Evolutionary conservation across 129 eudicot genomes (phyloP).

Genomic region (Lactuca sativa): DNA sequence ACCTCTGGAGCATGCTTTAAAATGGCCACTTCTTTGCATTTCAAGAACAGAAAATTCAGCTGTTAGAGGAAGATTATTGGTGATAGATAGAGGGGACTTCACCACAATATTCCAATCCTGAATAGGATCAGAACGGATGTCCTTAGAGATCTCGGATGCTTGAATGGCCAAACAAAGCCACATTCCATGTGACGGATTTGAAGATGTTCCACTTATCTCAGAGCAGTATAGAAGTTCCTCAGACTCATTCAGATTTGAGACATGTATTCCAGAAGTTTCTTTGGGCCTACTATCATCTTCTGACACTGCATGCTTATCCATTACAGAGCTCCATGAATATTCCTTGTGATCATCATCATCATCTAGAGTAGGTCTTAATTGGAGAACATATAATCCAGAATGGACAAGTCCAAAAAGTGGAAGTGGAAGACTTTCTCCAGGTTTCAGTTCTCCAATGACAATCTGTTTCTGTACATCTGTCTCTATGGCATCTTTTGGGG

Average conservation of each 20-base stretch:
- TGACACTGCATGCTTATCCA: constrained; percentile 45
- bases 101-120: constrained; percentile 87
- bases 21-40: constrained; percentile 85
- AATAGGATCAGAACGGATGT: constrained; percentile 67
- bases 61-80: constrained; percentile 75
- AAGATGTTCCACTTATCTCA: constrained; percentile 62
- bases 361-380: constrained; percentile 54
- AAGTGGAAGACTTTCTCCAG: constrained; percentile 77
- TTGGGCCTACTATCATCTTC: constrained; percentile 37
- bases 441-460: constrained; percentile 54
- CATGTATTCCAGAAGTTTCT: constrained; percentile 51
- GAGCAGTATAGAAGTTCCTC: constrained; percentile 72
- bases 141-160: constrained; percentile 83
- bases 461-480: constrained; percentile 48
- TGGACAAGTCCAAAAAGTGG: constrained; percentile 73
- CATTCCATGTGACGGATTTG: constrained; percentile 55
- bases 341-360: constrained; percentile 39
- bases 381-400: constrained; percentile 56
- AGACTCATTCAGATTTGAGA: constrained; percentile 62
- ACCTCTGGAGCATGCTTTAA: constrained; percentile 71
- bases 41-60: constrained; percentile 89
- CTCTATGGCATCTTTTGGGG: constrained; percentile 27
- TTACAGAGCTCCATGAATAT: constrained; percentile 80
- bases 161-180: constrained; percentile 88
- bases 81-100: constrained; percentile 65